phyloP scores from a whole-genome alignment of 768 basidiomycete species.

The Mrakia gelida region DNA sequence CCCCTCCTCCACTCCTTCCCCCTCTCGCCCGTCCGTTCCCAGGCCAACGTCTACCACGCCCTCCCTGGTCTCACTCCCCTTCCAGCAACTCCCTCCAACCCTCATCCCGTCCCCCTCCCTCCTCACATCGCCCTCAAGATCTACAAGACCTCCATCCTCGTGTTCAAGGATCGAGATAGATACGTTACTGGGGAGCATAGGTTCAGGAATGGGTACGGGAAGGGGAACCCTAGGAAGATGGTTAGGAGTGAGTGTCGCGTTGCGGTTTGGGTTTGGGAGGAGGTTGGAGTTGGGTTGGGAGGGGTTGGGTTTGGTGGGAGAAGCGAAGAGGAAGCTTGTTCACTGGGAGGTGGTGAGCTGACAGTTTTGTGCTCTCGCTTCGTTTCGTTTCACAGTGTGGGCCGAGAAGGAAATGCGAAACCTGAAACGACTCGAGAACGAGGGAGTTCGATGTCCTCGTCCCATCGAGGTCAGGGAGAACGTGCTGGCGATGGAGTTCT shows the following conservation, averaged over 20 bases:
- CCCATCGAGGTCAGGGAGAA: conserved; percentile 93
- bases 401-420: conserved; percentile 99
- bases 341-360: no score
- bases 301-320: not conserved
- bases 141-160: conserved; percentile 95
- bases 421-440: conserved; percentile 72
- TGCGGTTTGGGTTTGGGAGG: not conserved
- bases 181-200: conserved; percentile 94
- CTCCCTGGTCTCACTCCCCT: conserved; percentile 49
- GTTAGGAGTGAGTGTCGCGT: conserved; percentile 53
- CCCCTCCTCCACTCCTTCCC: conserved; percentile 18
- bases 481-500: conserved; percentile 89
- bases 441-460: conserved; percentile 79
- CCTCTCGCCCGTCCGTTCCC: conserved; percentile 21
- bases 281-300: no score
- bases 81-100: conserved; percentile 28
- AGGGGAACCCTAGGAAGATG: conserved; percentile 95
- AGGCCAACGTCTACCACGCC: conserved; percentile 98
- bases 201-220: conserved; percentile 74
- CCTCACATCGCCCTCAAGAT: conserved; percentile 87
- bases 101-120: conserved; percentile 32
- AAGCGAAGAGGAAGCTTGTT: no score
- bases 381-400: conserved; percentile 57
- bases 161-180: conserved; percentile 95
- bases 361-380: not conserved